Evolutionary conservation across 768 basidiomycete species (phyloP).

Genomic region (Lentinus tigrinus): DNA sequence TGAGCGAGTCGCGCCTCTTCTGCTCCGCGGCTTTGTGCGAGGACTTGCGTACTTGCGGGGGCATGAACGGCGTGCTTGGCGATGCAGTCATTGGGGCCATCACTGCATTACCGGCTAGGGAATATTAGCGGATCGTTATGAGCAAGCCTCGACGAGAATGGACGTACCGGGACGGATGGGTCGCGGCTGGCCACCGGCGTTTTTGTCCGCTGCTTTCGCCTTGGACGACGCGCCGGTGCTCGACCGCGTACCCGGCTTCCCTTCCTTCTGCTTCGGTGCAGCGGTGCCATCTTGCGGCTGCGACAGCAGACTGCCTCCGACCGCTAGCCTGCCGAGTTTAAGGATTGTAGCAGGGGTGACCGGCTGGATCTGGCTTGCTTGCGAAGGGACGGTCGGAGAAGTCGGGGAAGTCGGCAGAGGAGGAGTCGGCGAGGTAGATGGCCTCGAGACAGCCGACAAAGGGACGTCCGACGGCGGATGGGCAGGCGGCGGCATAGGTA

Average conservation of each 20-base stretch:
- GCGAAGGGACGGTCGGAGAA: conserved; percentile 7
- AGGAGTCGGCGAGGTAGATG: conserved; percentile 82
- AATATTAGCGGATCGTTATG: not conserved
- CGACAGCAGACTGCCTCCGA: conserved; percentile 40
- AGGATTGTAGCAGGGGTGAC: conserved; percentile 92
- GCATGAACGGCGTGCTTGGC: conserved; percentile 13
- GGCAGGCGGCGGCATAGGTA: conserved; percentile 87
- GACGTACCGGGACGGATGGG: conserved; percentile 68
- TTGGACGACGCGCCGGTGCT: conserved; percentile 32
- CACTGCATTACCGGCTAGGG: conserved; percentile 35
- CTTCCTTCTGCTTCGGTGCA: conserved; percentile 16
- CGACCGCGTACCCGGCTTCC: conserved; percentile 7
- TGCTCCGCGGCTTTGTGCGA: conserved; percentile 98
- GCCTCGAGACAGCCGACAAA: conserved; percentile 80
- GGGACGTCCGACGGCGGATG: conserved; percentile 33
- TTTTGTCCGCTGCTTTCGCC: conserved; percentile 24
- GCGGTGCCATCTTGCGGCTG: conserved; percentile 30
- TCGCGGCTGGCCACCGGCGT: conserved; percentile 40
- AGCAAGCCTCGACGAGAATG: not conserved
- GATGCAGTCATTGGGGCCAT: conserved; percentile 27
- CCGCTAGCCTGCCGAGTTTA: conserved; percentile 73
- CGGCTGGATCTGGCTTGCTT: conserved; percentile 51
- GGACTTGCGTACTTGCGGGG: conserved; percentile 60
- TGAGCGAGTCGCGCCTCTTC: conserved; percentile 93
- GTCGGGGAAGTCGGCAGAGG: conserved; percentile 29